Base-by-base conservation (phyloP, 768 basidiomycete genomes). In the Panaeolus papilionaceus region DNA sequence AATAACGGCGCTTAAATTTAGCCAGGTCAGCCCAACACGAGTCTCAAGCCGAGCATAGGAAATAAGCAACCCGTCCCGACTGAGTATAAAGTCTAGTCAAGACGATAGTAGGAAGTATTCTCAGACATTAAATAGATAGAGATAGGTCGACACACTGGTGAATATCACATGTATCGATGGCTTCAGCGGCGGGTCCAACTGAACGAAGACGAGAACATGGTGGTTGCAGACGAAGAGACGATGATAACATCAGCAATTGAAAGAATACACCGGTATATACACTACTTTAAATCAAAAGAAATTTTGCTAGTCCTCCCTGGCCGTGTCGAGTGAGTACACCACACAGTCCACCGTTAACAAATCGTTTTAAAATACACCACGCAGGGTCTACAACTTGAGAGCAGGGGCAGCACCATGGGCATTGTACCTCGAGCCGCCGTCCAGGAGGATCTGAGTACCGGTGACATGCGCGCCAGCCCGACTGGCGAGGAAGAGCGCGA, bases 401-500 rank as follows among this genome's bases (percentile, higher is more conserved):
- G 77, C 66, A 67, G 79, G 74, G 1, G 74, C 76, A 51, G 74
- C 68, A 5, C 70, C 71, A 10, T 76, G 74, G 28, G 62, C 70
- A 7, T 68, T 63, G 64, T 78, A 83, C 51, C 85, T 75, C 10
- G 83, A 75, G 6, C 91, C 91, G 28, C 93, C 93, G 69, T 95
- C 93, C 10, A 93, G 77, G 4, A 91, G 71, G 54, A 89, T 90
- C 67, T 93, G 90, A 20, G 85, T 82, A 11, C 92, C 93, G 0
- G 93, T 93, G 61, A 94, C 80, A 67, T 93, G 92, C 2, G 92
- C 85, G 1, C 88, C 85, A 0, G 91, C 93, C 0, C 89, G 87
- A 18, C 91, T 91, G 9, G 86, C 83, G 44, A 93, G 82, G 82
- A 91, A 92, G 16, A 92, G 77, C 4, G 85, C 84, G 7, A 92